Evolutionary conservation across 371 early-diverging fungal species (phyloP).

Genomic region (Dinochytrium kinnereticum): DNA sequence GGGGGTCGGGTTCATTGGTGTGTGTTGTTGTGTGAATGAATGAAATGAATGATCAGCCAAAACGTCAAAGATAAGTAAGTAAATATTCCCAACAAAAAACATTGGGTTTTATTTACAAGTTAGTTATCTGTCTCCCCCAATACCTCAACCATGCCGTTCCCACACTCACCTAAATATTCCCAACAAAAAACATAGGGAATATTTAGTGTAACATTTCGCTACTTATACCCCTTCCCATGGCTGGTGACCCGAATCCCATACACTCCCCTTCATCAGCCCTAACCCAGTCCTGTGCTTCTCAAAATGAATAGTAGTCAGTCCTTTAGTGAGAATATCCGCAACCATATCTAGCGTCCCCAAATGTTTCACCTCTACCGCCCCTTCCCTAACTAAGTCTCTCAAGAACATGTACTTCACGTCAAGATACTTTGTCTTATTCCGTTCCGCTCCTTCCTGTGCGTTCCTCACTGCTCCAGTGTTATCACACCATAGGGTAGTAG

Average conservation of each 20-base stretch:
- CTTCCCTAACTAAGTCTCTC: neutral
- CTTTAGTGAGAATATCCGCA: conserved; percentile 20
- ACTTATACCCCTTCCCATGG: too few relatives aligned
- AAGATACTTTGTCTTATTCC: conserved; percentile 18
- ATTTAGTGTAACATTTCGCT: too few relatives aligned
- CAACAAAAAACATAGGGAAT: too few relatives aligned
- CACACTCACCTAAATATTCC: too few relatives aligned
- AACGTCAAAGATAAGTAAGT: too few relatives aligned
- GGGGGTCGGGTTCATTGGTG: too few relatives aligned
- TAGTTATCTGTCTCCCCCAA: too few relatives aligned
- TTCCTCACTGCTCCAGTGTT: conserved; percentile 10
- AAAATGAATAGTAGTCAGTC: neutral
- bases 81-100: too few relatives aligned
- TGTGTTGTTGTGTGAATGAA: too few relatives aligned
- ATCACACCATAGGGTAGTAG: conserved; percentile 13
- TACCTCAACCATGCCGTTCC: too few relatives aligned
- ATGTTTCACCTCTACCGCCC: conserved; percentile 9
- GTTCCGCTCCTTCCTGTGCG: conserved; percentile 17
- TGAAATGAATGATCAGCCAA: too few relatives aligned
- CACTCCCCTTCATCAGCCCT: conserved; percentile 20
- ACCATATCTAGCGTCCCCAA: neutral
- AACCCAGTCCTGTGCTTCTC: neutral
- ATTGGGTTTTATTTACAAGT: too few relatives aligned
- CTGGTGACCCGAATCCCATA: neutral
- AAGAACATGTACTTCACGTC: conserved; percentile 24